These are phyloP conservation scores for Phytophthora idaei DNA, from an alignment of 352 stramenopile genomes.

Conservation along the genomic window DNA sequence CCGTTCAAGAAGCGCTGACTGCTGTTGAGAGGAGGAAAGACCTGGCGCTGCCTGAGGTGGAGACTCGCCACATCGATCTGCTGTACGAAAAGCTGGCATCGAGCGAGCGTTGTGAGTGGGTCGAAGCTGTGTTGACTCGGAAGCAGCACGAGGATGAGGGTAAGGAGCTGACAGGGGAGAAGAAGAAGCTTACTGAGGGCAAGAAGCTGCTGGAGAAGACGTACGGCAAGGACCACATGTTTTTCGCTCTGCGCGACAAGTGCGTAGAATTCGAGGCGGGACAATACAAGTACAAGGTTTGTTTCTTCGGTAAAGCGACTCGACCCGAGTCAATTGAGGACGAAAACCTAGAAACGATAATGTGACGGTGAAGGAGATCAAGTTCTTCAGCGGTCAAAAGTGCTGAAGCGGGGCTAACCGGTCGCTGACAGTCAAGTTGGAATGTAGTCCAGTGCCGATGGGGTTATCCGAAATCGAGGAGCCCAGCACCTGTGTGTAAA, in stretches of 20 bases:
- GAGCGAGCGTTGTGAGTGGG: slow-evolving; percentile 51
- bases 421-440: slow-evolving; percentile 76
- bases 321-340: slow-evolving; percentile 40
- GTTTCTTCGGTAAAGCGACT: slow-evolving; percentile 83
- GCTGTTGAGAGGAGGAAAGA: slow-evolving; percentile 37
- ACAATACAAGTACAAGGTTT: slow-evolving; percentile 89
- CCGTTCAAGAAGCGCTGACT: no score
- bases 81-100: slow-evolving; percentile 60
- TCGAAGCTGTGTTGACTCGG: slow-evolving; percentile 50
- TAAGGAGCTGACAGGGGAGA: slow-evolving; percentile 39
- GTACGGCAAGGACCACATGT: slow-evolving; percentile 66
- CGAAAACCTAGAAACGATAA: neutral
- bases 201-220: slow-evolving; percentile 49
- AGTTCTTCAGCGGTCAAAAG: slow-evolving; percentile 70
- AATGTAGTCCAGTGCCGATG: slow-evolving; percentile 64
- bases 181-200: slow-evolving; percentile 41
- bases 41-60: slow-evolving; percentile 51
- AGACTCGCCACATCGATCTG: slow-evolving; percentile 56
- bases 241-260: slow-evolving; percentile 64
- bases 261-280: slow-evolving; percentile 72
- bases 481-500: slow-evolving; percentile 88
- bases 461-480: slow-evolving; percentile 81
- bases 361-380: slow-evolving; percentile 34
- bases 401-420: slow-evolving; percentile 90
- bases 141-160: slow-evolving; percentile 50